phyloP scores from a whole-genome alignment of 1,139 yeast genomes.

The Nakaseomyces kungkrabaensis region DNA sequence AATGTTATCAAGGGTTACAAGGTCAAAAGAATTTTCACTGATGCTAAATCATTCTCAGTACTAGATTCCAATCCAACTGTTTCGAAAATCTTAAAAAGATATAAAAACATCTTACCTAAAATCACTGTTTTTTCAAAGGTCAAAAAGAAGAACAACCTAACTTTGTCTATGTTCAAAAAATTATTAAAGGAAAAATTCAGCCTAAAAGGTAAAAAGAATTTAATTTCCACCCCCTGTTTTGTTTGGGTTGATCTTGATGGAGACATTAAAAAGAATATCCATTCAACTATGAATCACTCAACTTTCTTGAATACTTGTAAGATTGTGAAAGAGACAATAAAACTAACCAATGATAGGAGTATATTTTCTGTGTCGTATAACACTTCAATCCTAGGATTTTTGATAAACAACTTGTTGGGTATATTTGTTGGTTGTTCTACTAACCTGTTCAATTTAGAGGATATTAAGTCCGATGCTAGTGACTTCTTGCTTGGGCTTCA shows the following conservation, averaged over 20 bases:
- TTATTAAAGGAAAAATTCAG: constrained; percentile 15
- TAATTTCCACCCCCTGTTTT: constrained; percentile 15
- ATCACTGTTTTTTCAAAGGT: constrained; percentile 26
- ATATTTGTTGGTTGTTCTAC: constrained; percentile 83
- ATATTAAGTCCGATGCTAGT: constrained; percentile 66
- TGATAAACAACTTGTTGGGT: constrained; percentile 75
- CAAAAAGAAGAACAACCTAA: constrained; percentile 19
- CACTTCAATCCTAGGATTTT: constrained; percentile 75
- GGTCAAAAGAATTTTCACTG: constrained; percentile 64
- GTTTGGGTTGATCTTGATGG: constrained; percentile 31
- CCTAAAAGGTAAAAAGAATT: constrained; percentile 16
- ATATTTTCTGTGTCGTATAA: constrained; percentile 83
- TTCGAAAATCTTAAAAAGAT: constrained; percentile 40
- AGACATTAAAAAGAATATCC: constrained; percentile 19
- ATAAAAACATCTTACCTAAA: constrained; percentile 22
- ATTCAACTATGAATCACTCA: constrained; percentile 39
- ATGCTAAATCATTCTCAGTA: constrained; percentile 63
- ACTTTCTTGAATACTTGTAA: constrained; percentile 72
- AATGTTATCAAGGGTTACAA: constrained; percentile 61
- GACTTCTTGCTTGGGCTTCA: constrained; percentile 65
- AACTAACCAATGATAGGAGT: constrained; percentile 60
- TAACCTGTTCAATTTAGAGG: constrained; percentile 66
- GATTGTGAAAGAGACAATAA: constrained; percentile 85
- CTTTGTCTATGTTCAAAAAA: constrained; percentile 14
- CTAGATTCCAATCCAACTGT: constrained; percentile 43